Base-by-base conservation (phyloP, 2,329 filamentous ascomycete species). In the Aureobasidium sp. region DNA sequence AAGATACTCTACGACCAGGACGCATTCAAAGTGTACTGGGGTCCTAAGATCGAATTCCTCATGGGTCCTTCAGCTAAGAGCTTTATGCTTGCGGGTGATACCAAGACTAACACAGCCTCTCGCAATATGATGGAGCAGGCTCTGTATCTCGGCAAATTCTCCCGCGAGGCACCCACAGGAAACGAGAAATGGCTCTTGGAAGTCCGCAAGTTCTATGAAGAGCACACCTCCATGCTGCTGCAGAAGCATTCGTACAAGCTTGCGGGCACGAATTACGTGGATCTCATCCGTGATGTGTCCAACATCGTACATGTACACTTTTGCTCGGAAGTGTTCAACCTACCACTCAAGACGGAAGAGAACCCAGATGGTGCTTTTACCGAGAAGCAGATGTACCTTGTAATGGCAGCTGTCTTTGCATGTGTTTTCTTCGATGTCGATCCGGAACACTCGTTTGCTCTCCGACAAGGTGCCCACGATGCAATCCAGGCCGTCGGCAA, bases 241-340 rank as follows among this genome's bases (percentile, higher is more conserved):
- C 69, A 74, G 60, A 66, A 71, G 57, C 73, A 78, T 49, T 75
- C 74, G 15, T 79, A 78, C 68, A 73, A 74, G 59, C 67, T 81
- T 31, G 76, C 72, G 4, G 75, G 74, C 5, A 68, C 71, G 35
- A 73, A 74, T 37, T 74, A 79, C 62, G 75, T 79, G 49, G 78
- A 80, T 65, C 74, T 80, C 49, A 73, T 78, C 60, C 74, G 75
- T 13, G 77, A 79, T 62, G 65, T 84, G 38, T 78, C 79, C 63
- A 82, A 82, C 61, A 71, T 80, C 10, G 77, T 74, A 4, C 80
- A 82, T 65, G 76, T 81, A 4, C 78, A 81, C 67, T 83, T 84
- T 67, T 77, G 75, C 60, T 74, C 80, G 0, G 77, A 78, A 59
- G 69, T 84, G 25, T 84, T 83, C 70, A 78, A 76, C 64, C 69